Evolutionary conservation across 2,329 filamentous ascomycete species (phyloP).

Genomic region (Whalleya microplaca): DNA sequence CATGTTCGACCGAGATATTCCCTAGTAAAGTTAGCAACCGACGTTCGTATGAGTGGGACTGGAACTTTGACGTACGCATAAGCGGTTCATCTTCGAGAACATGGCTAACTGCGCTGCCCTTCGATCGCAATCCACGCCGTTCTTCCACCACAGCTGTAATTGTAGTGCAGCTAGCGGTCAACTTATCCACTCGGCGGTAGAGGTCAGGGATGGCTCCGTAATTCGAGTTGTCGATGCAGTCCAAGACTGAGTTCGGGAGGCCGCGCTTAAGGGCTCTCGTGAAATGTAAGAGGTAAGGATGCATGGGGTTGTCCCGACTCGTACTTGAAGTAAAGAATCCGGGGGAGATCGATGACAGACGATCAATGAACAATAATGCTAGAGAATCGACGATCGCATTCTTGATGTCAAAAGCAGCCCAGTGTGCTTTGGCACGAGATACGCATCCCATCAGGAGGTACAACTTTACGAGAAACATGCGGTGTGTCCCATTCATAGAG

Average conservation of each 20-base stretch:
- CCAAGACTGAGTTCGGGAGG: constrained; percentile 47
- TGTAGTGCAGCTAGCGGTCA: constrained; percentile 55
- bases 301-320: constrained; percentile 35
- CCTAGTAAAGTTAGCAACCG: constrained; percentile 8
- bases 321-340: constrained; percentile 39
- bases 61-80: constrained; percentile 45
- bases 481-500: constrained; percentile 50
- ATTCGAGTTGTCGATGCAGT: constrained; percentile 54
- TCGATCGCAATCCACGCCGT: constrained; percentile 48
- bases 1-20: not conserved
- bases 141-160: constrained; percentile 58
- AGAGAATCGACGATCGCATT: constrained; percentile 61
- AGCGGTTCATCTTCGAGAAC: constrained; percentile 49
- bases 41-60: not conserved
- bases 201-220: constrained; percentile 56
- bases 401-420: constrained; percentile 58
- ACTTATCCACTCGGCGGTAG: constrained; percentile 46
- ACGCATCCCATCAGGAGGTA: constrained; percentile 56
- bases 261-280: constrained; percentile 43
- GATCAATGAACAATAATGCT: constrained; percentile 58
- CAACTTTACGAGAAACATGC: constrained; percentile 55
- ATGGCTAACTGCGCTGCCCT: constrained; percentile 43
- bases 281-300: constrained; percentile 52
- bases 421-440: constrained; percentile 50
- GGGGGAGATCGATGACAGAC: constrained; percentile 56